Conservation (phyloP, 306 rosid species). For the Bauhinia variegata region DNA sequence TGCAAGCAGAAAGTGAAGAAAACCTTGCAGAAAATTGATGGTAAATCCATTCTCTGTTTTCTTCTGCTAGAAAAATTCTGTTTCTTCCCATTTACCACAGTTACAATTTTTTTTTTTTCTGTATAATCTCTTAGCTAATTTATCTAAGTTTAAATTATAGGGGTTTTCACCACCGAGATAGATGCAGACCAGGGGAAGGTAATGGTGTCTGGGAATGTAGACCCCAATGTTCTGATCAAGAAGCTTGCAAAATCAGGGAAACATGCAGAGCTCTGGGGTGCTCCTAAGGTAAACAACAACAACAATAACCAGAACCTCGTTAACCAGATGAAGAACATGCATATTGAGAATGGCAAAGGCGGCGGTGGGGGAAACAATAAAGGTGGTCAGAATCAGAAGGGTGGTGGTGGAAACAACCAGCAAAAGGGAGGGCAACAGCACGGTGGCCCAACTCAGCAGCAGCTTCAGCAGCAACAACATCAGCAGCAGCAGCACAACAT, state of each 20-base stretch:
- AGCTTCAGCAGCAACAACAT: too few species aligned
- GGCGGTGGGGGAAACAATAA: slow-evolving; percentile 60
- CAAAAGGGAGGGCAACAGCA: slow-evolving; percentile 52
- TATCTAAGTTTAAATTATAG: slow-evolving; percentile 33
- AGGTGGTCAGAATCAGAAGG: slow-evolving; percentile 39
- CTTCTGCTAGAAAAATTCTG: background rate
- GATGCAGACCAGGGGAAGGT: slow-evolving; percentile 96
- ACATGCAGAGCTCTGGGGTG: slow-evolving; percentile 85
- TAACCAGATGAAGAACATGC: slow-evolving; percentile 75
- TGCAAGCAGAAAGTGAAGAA: slow-evolving; percentile 95
- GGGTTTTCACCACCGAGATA: slow-evolving; percentile 83
- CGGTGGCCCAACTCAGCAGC: slow-evolving; percentile 41
- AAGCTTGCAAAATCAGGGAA: slow-evolving; percentile 89
- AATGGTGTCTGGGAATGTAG: slow-evolving; percentile 87
- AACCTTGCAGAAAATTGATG: slow-evolving; percentile 91
- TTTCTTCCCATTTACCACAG: background rate
- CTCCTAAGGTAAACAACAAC: slow-evolving; percentile 48
- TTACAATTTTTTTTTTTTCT: background rate
- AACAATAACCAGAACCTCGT: slow-evolving; percentile 44
- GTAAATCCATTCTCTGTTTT: slow-evolving; percentile 41
- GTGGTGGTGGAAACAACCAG: slow-evolving; percentile 58
- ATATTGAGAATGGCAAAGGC: slow-evolving; percentile 53
- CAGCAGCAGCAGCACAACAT: too few species aligned
- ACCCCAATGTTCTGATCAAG: slow-evolving; percentile 79
- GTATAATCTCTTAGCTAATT: background rate